A percentile compares a stretch with the other conserved stretches of the same genome.
Evolutionary conservation across 2,329 filamentous ascomycete genomes (phyloP).

Genomic region (Aspergillus ustus): DNA sequence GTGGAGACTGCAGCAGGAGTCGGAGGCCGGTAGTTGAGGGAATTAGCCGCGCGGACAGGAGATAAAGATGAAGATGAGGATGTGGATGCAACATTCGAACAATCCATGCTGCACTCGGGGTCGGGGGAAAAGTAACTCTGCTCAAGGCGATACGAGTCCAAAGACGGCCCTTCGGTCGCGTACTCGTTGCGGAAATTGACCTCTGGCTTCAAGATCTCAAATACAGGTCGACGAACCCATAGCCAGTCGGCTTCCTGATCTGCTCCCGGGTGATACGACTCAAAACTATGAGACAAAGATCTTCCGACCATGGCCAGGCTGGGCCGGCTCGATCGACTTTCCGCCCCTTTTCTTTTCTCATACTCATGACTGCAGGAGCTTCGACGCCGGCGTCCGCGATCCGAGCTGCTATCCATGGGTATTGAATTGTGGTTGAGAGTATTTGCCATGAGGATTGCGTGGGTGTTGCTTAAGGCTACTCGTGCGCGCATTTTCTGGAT

Average conservation of each 20-base stretch:
- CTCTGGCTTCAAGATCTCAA: constrained; percentile 13
- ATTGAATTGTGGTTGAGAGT: constrained; percentile 21
- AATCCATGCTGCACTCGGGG: constrained; percentile 9
- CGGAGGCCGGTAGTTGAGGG: not conserved
- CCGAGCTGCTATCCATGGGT: constrained; percentile 30
- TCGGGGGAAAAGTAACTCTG: constrained; percentile 14
- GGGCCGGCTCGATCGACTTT: constrained; percentile 14
- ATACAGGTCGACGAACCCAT: not conserved
- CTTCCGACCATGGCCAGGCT: constrained; percentile 21
- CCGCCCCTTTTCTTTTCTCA: constrained; percentile 24
- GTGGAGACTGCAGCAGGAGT: not conserved
- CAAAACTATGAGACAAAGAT: constrained; percentile 21
- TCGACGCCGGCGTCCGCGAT: constrained; percentile 30
- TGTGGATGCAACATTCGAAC: constrained; percentile 4
- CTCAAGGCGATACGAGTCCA: constrained; percentile 14
- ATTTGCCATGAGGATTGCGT: constrained; percentile 27
- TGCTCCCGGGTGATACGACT: constrained; percentile 1
- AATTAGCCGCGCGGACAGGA: not conserved
- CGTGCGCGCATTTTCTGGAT: constrained; percentile 46
- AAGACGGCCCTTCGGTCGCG: constrained; percentile 12
- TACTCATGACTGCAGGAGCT: constrained; percentile 40
- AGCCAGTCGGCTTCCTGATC: constrained; percentile 10
- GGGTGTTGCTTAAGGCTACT: constrained; percentile 40
- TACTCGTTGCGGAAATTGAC: constrained; percentile 17
- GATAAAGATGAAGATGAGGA: constrained; percentile 2